Percentiles rank a stretch among this genome's conserved stretches.
Conservation (phyloP, 305 asterid species). For the Petunia hybrid region DNA sequence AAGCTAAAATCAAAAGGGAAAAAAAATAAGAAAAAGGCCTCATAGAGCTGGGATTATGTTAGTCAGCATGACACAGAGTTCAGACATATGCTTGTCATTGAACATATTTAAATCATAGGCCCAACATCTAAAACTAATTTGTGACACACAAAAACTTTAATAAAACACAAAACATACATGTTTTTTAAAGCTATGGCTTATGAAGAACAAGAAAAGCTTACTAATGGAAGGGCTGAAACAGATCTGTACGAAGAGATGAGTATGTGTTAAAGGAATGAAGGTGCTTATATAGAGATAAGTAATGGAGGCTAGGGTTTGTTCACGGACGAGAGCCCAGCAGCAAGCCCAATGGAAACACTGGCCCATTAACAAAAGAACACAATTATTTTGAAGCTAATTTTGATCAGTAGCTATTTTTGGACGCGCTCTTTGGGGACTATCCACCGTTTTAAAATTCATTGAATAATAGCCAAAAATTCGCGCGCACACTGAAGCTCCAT, state of each 20-base stretch:
- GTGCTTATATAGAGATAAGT: not conserved
- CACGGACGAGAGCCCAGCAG: not conserved
- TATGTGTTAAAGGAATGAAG: not conserved
- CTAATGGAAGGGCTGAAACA: not conserved
- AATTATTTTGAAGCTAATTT: too few relatives aligned
- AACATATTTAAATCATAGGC: constrained; percentile 41
- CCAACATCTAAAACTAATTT: not conserved
- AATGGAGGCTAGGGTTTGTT: not conserved
- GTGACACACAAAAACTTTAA: not conserved
- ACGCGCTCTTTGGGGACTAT: too few relatives aligned
- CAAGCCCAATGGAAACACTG: not conserved
- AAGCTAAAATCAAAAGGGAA: not conserved
- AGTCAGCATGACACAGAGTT: constrained; percentile 50
- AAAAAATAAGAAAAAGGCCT: constrained; percentile 41
- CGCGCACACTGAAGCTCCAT: too few relatives aligned
- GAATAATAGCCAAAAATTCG: too few relatives aligned
- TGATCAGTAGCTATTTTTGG: too few relatives aligned
- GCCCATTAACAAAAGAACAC: too few relatives aligned
- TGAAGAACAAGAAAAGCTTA: not conserved
- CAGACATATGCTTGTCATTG: constrained; percentile 76
- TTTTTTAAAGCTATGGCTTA: not conserved
- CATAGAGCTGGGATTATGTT: constrained; percentile 67
- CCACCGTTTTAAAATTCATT: too few relatives aligned
- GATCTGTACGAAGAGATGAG: not conserved
- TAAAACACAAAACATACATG: too few relatives aligned